Base-by-base conservation (phyloP, 2,329 filamentous ascomycete species). In the Clathrospora elynae region DNA sequence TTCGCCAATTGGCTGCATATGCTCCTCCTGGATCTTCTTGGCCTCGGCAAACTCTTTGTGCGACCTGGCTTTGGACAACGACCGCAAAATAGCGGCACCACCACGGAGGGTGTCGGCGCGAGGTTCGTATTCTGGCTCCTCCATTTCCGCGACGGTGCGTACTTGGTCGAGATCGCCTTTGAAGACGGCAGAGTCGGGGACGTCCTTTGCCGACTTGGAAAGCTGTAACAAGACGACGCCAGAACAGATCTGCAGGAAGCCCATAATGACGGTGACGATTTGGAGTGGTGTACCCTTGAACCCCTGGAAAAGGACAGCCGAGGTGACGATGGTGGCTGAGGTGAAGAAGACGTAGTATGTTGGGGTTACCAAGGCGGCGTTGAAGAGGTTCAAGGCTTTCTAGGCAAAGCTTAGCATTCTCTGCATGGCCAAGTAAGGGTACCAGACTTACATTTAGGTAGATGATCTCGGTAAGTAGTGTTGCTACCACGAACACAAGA, bases 301-400 rank as follows among this genome's bases (percentile, higher is more conserved):
- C 6, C 93, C 93, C 51, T 84, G 86, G 72, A 97, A 97, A 2
- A 99, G 77, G 32, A 99, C 85, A 3, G 91, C 88, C 0, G 92
- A 96, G 5, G 91, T 95, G 57, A 97, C 82, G 55, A 99, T 96
- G 13, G 93, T 97, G 4, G 90, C 87, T 58, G 86, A 95, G 25
- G 93, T 99, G 69, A 99, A 99, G 75, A 95, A 92, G 55, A 99
- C 93, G 70, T 99, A 99, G 74, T 99, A 99, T 2, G 93, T 99
- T 1, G 93, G 93, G 0, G 93, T 99, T 46, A 99, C 93, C 54
- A 99, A 81, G 6, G 93, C 92, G 24, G 93, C 93, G 63, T 99
- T 97, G 78, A 92, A 97, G 35, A 99, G 73, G 65, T 99, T 97
- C 42, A 97, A 79, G 5, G 93, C 93, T 96, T 99, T 99, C 91